phyloP scores from a whole-genome alignment of 768 basidiomycete genomes.

The Suillus brevipes region DNA sequence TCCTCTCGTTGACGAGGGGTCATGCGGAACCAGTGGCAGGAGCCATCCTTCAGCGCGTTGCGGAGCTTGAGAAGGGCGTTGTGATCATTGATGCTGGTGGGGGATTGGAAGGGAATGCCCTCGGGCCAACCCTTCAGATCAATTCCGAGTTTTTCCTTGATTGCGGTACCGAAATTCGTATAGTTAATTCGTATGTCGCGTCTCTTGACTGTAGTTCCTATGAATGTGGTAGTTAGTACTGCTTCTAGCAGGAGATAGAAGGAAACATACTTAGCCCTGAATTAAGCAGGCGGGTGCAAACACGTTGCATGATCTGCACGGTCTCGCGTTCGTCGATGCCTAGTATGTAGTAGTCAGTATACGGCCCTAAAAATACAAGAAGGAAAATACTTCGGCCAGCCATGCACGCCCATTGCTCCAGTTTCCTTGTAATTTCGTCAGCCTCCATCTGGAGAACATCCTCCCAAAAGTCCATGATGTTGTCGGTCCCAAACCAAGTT shows the following conservation, averaged over 20 bases:
- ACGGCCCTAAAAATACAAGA: background rate
- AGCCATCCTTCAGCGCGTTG: background rate
- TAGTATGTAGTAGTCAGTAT: background rate
- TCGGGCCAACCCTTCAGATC: constrained; percentile 11
- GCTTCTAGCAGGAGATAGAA: background rate
- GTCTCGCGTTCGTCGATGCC: background rate
- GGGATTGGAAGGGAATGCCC: constrained; percentile 7
- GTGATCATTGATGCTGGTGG: constrained; percentile 2
- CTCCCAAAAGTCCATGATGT: constrained; percentile 13
- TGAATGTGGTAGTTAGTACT: background rate
- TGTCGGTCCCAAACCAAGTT: constrained; percentile 10
- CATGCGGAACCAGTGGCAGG: constrained; percentile 7
- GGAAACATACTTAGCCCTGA: constrained; percentile 1
- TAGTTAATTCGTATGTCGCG: background rate
- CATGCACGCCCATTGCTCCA: constrained; percentile 12
- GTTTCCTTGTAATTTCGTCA: background rate
- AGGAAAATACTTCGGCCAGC: constrained; percentile 5
- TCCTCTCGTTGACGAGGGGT: background rate
- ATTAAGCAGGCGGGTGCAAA: background rate
- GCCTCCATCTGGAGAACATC: constrained; percentile 11
- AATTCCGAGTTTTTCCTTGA: constrained; percentile 6
- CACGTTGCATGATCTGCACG: background rate
- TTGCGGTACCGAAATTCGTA: constrained; percentile 6
- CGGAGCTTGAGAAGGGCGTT: background rate
- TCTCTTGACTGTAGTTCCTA: background rate